Base-by-base conservation (phyloP, 140 eudicot species). In the Flaveria floridana region DNA sequence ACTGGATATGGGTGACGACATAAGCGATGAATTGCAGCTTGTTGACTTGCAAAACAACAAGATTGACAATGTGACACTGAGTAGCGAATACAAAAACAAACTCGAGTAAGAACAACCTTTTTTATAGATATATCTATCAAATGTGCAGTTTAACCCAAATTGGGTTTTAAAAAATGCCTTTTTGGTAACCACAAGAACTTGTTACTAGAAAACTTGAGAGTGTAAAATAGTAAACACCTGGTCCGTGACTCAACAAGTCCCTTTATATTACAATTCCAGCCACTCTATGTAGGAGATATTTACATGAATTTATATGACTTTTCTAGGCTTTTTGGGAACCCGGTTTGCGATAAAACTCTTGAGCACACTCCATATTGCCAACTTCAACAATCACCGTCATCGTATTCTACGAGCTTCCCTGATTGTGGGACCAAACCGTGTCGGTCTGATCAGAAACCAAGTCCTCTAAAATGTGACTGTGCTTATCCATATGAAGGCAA, bases 401-500 rank as follows among this genome's bases (percentile, higher is more conserved):
- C 95, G 4, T 94, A 94, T 71, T 90, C 99, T 7, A 94, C 99
- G 23, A 88, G 90, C 75, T 28, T 82, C 42, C 89, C 90, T 20
- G 83, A 87, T 42, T 94, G 99, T 78, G 91, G 86, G 39, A 80
- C 70, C 61, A 89, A 85, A 73, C 48, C 78, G 4, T 94, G 99
- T 57, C 77, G 64, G 52, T 39, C 82, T 11, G 89, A 79, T 64
- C 78, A 85, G 72, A 90, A 88, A 75, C 83, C 83, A 23, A 88
- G 83, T 78, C 94, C 97, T 34, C 85, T 79, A 78, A 93, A 86
- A 50, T 94, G 99, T 69, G 90, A 76, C 3, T 94, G 99, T 78
- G 91, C 92, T 39, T 88, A 85, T 76, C 99, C 99, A 28, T 94
- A 83, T 74, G 95, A 87, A 85, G 97, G 99, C 42, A 87, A 86